These are phyloP conservation scores for Penicillium olsonii DNA, from an alignment of 2,329 filamentous ascomycete species.

Conservation along the genomic window DNA sequence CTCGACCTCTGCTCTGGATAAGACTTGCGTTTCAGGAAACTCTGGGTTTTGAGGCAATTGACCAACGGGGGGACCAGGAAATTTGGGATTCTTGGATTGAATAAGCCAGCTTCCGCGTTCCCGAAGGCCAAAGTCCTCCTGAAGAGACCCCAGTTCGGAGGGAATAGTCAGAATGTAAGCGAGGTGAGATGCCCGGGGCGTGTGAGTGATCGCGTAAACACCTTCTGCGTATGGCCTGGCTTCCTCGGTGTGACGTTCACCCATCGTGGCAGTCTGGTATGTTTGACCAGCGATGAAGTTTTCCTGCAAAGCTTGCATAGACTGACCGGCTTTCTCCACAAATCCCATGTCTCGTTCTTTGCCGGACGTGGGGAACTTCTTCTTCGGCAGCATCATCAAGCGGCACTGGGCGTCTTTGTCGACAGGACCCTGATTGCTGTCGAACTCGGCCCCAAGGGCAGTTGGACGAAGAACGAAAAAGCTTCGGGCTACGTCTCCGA, in stretches of 20 bases:
- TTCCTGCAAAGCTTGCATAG: conserved; percentile 70
- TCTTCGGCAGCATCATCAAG: conserved; percentile 79
- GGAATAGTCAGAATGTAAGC: conserved; percentile 80
- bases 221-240: conserved; percentile 80
- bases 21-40: conserved; percentile 67
- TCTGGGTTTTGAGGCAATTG: conserved; percentile 65
- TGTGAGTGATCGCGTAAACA: conserved; percentile 77
- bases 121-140: conserved; percentile 71
- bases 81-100: conserved; percentile 77
- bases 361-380: conserved; percentile 70
- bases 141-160: conserved; percentile 67
- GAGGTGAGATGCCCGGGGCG: conserved; percentile 71
- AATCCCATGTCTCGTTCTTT: conserved; percentile 77
- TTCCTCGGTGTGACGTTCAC: conserved; percentile 67
- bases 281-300: conserved; percentile 67
- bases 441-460: conserved; percentile 67
- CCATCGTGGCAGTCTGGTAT: conserved; percentile 75
- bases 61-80: conserved; percentile 64
- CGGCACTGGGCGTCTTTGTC: conserved; percentile 63
- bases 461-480: conserved; percentile 79
- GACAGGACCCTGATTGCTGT: conserved; percentile 53
- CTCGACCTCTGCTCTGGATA: background rate
- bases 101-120: conserved; percentile 75
- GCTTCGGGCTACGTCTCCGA: conserved; percentile 73
- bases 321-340: conserved; percentile 71